A percentile compares a stretch with the other conserved stretches of the same genome.
Conservation (phyloP, 495 filamentous ascomycete genomes). For the Podospora sp. region DNA sequence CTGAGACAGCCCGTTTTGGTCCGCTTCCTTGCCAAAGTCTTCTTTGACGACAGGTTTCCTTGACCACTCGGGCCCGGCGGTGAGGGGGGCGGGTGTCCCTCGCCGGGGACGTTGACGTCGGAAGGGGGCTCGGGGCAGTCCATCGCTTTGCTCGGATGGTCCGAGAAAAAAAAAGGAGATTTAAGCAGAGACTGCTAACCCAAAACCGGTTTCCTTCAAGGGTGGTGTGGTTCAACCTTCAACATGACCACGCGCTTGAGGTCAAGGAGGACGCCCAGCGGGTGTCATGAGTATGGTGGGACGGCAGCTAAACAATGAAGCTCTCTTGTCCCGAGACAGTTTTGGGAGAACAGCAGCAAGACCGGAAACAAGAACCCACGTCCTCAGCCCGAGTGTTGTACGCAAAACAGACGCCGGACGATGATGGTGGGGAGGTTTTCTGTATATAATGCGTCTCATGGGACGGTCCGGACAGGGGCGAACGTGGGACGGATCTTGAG, state of each 20-base stretch:
- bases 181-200: not conserved
- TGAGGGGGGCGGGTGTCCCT: constrained; percentile 23
- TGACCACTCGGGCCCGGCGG: constrained; percentile 22
- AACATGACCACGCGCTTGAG: not conserved
- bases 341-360: not conserved
- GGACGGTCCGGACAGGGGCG: not conserved
- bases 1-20: constrained; percentile 97
- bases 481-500: not conserved
- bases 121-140: constrained; percentile 10
- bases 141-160: constrained; percentile 9
- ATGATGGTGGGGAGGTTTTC: constrained; percentile 7
- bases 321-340: not conserved
- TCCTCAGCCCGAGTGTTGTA: not conserved
- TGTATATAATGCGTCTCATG: constrained; percentile 13
- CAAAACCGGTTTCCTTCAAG: not conserved
- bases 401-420: constrained; percentile 4
- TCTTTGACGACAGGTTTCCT: constrained; percentile 39
- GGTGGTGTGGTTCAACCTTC: not conserved
- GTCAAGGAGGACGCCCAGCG: not conserved
- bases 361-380: not conserved
- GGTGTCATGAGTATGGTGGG: not conserved
- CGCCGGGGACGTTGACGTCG: constrained; percentile 8
- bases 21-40: constrained; percentile 62
- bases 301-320: not conserved
- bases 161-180: not conserved